phyloP scores from a whole-genome alignment of 768 basidiomycete species.

The Russula griseocarnosa region DNA sequence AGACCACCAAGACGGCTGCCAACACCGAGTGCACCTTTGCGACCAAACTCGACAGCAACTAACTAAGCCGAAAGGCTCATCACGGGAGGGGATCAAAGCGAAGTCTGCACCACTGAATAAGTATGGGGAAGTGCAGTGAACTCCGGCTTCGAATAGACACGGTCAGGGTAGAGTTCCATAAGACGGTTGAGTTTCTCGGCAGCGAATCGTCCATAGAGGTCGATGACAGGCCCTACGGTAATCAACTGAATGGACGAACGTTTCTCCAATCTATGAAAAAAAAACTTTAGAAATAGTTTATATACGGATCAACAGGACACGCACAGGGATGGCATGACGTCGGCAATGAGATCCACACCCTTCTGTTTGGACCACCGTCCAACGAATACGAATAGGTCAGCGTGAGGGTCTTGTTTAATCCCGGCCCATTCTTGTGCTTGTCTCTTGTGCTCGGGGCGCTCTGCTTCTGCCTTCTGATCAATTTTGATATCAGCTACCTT shows the following conservation, averaged over 20 bases:
- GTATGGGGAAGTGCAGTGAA: slow-evolving; percentile 93
- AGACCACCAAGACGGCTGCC: slow-evolving; percentile 91
- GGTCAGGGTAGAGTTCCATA: slow-evolving; percentile 93
- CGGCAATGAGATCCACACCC: slow-evolving; percentile 95
- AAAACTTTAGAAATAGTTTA: slow-evolving; percentile 20
- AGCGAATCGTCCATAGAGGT: slow-evolving; percentile 91
- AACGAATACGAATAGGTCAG: slow-evolving; percentile 93
- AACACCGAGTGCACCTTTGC: slow-evolving; percentile 94
- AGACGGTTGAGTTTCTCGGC: slow-evolving; percentile 89
- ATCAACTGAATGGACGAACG: slow-evolving; percentile 82
- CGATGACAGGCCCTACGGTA: slow-evolving; percentile 90
- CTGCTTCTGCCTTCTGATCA: slow-evolving; percentile 80
- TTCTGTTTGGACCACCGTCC: slow-evolving; percentile 99
- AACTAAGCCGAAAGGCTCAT: slow-evolving; percentile 93
- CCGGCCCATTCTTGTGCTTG: slow-evolving; percentile 96
- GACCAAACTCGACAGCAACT: slow-evolving; percentile 93
- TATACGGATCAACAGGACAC: slow-evolving; percentile 34
- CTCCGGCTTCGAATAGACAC: slow-evolving; percentile 94
- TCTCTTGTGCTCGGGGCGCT: slow-evolving; percentile 84
- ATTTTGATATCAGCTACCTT: slow-evolving; percentile 69
- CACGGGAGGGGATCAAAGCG: slow-evolving; percentile 91
- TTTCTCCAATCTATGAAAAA: slow-evolving; percentile 70
- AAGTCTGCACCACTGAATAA: slow-evolving; percentile 95
- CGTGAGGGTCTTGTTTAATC: slow-evolving; percentile 84
- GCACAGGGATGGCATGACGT: slow-evolving; percentile 86